Percentiles rank a stretch among this genome's conserved stretches.
Conservation (phyloP, 352 stramenopile genomes). For the Pythium aristosporum region DNA sequence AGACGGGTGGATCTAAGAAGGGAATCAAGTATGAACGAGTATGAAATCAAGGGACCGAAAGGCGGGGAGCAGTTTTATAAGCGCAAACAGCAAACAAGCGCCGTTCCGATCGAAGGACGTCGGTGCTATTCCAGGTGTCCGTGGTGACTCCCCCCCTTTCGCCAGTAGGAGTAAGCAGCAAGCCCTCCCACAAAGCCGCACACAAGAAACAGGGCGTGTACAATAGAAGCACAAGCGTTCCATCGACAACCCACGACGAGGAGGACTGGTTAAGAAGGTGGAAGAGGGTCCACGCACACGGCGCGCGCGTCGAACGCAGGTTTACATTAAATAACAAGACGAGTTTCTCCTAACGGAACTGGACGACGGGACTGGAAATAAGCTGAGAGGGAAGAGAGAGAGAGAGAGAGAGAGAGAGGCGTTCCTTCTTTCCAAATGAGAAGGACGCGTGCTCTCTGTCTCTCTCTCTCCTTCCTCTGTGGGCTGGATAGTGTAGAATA, state of each 20-base stretch:
- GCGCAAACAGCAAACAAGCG: background rate
- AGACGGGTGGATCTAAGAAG: constrained; percentile 75
- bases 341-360: constrained; percentile 6
- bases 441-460: background rate
- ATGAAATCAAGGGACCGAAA: too few species aligned
- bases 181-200: background rate
- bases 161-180: background rate
- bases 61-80: constrained; percentile 7
- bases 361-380: too few species aligned
- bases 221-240: background rate
- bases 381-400: background rate
- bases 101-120: constrained; percentile 23
- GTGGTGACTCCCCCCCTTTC: background rate
- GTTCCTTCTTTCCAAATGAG: constrained; percentile 20
- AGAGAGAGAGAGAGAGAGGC: background rate
- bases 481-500: background rate
- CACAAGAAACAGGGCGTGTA: constrained; percentile 1
- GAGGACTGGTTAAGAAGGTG: background rate
- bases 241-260: too few species aligned
- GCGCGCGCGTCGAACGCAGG: background rate
- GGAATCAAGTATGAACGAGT: background rate
- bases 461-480: too few species aligned
- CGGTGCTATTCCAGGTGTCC: background rate
- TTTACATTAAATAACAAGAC: constrained; percentile 29
- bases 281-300: background rate